Evolutionary conservation across 345 rosid species (phyloP).

Genomic region (Eucalyptus regnans): DNA sequence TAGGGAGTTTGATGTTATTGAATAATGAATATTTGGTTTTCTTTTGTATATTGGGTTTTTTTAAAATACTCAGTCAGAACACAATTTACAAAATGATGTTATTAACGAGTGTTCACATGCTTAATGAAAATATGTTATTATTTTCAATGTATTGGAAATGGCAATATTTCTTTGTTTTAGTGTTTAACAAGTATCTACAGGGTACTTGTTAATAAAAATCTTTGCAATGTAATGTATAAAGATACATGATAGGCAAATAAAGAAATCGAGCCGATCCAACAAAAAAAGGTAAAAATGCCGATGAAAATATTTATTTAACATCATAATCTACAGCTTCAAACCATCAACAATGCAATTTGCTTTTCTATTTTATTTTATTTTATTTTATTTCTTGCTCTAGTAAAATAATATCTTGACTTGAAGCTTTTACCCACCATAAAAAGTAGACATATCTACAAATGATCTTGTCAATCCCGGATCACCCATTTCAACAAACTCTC

Average conservation of each 20-base stretch:
- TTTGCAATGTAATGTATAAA: not conserved
- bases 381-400: not conserved
- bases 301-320: not conserved
- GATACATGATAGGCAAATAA: not conserved
- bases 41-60: not conserved
- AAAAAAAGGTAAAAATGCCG: no score
- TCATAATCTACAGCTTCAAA: not conserved
- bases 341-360: no score
- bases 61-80: rapidly evolving
- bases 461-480: not conserved
- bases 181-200: not conserved
- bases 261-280: not conserved
- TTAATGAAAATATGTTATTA: not conserved
- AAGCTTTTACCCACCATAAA: not conserved
- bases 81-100: rapidly evolving
- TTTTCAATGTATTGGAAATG: not conserved
- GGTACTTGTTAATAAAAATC: not conserved
- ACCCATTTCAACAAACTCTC: not conserved
- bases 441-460: not conserved
- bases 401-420: not conserved
- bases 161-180: no score
- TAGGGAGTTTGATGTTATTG: not conserved
- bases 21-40: not conserved
- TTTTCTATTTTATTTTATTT: no score
- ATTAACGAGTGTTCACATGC: not conserved